A percentile compares a stretch with the other conserved stretches of the same genome.
phyloP scores from a whole-genome alignment of 352 stramenopile species.

The Globisporangium spinosum region DNA sequence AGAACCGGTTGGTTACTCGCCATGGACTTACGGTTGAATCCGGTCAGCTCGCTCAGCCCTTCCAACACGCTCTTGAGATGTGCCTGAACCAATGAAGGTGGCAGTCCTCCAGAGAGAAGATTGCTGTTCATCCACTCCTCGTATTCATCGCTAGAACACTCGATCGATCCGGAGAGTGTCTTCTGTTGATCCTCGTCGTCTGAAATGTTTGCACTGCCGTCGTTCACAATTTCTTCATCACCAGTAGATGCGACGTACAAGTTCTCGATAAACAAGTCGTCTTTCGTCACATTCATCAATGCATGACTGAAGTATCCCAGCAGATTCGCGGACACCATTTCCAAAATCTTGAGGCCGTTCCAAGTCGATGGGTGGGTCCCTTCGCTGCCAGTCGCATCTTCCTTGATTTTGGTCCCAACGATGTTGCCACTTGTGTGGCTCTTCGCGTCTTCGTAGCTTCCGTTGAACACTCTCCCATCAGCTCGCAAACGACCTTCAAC shows the following conservation, averaged over 20 bases:
- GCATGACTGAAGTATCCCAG: conserved; percentile 66
- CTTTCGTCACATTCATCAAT: conserved; percentile 52
- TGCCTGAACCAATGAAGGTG: conserved; percentile 44
- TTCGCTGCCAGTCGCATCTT: conserved; percentile 18
- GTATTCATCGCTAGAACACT: conserved; percentile 77
- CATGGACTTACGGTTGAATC: conserved; percentile 24
- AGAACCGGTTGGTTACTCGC: conserved; percentile 32
- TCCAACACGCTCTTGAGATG: conserved; percentile 64
- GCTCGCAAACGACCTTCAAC: conserved; percentile 73
- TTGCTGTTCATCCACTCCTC: conserved; percentile 76
- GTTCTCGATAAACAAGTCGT: conserved; percentile 62
- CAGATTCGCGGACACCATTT: conserved; percentile 76
- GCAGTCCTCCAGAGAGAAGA: conserved; percentile 73
- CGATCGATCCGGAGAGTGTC: conserved; percentile 32
- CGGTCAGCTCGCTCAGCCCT: conserved; percentile 43
- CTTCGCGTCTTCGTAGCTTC: conserved; percentile 85
- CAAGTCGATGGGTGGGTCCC: conserved; percentile 17
- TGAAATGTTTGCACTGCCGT: conserved; percentile 13
- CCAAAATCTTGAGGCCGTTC: conserved; percentile 65
- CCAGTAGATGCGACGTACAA: conserved; percentile 14
- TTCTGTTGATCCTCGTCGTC: conserved; percentile 40
- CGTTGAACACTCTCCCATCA: conserved; percentile 68
- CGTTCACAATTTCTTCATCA: conserved; percentile 38
- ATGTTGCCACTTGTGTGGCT: conserved; percentile 85
- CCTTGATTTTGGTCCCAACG: conserved; percentile 61